Percentiles rank a stretch among this genome's conserved stretches.
These are phyloP conservation scores for Colletotrichum tropicale DNA, from an alignment of 2,329 filamentous ascomycete genomes.

Conservation along the genomic window DNA sequence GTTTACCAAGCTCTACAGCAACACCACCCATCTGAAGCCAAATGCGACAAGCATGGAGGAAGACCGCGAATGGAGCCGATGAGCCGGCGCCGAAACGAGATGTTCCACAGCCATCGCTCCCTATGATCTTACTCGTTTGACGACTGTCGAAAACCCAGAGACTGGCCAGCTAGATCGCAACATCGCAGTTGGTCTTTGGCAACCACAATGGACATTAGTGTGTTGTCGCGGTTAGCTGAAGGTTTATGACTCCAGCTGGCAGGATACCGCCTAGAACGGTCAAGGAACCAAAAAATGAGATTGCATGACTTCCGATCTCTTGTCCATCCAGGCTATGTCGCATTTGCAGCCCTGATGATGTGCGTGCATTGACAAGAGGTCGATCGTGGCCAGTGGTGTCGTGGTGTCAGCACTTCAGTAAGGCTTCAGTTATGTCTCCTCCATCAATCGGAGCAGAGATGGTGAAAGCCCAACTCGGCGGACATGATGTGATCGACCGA, in stretches of 20 bases:
- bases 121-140: neutral
- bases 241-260: too few relatives aligned
- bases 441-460: neutral
- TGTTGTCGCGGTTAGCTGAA: neutral
- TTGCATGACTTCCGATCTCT: neutral
- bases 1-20: too few relatives aligned
- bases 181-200: neutral
- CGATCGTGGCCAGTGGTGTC: neutral
- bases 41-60: too few relatives aligned
- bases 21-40: too few relatives aligned
- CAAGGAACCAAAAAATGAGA: too few relatives aligned
- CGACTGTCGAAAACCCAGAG: fast-evolving
- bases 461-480: too few relatives aligned
- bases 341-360: neutral
- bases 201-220: neutral
- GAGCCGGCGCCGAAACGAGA: too few relatives aligned
- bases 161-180: neutral
- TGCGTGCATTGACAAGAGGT: neutral
- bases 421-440: neutral
- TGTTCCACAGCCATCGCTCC: too few relatives aligned
- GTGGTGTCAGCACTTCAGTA: too few relatives aligned
- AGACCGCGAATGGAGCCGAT: too few relatives aligned
- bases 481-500: too few relatives aligned
- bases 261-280: too few relatives aligned
- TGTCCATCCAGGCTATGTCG: neutral